A percentile compares a stretch with the other conserved stretches of the same genome.
phyloP scores from a whole-genome alignment of 2,329 filamentous ascomycete genomes.

The Fusarium decemcellulare region DNA sequence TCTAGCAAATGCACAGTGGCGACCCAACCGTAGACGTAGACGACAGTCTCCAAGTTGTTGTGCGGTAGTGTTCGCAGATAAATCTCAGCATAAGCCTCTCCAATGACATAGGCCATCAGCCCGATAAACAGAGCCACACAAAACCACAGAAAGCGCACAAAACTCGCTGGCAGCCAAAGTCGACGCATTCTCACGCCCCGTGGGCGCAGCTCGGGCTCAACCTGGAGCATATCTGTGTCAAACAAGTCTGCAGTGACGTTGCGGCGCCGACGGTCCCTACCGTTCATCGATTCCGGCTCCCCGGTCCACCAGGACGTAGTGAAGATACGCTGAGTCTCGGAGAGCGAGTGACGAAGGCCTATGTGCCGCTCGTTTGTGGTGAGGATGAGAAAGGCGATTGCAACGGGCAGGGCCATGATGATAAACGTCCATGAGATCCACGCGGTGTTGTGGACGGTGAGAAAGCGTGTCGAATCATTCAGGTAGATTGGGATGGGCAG shows the following conservation, averaged over 20 bases:
- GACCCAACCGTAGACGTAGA: constrained; percentile 81
- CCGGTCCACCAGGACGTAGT: constrained; percentile 77
- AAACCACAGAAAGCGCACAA: constrained; percentile 79
- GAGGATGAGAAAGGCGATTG: constrained; percentile 75
- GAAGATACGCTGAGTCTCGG: constrained; percentile 78
- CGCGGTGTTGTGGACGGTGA: constrained; percentile 74
- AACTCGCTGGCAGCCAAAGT: constrained; percentile 75
- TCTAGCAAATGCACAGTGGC: constrained; percentile 76
- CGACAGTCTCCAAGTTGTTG: constrained; percentile 75
- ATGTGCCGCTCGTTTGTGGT: constrained; percentile 75
- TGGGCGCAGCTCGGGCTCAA: constrained; percentile 43
- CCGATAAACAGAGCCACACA: constrained; percentile 74
- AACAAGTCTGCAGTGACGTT: constrained; percentile 55
- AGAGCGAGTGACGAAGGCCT: constrained; percentile 71
- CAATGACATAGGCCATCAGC: constrained; percentile 76
- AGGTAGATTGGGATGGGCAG: constrained; percentile 73
- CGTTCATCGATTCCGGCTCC: constrained; percentile 64
- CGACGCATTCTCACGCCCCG: constrained; percentile 60
- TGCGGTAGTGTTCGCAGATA: constrained; percentile 78
- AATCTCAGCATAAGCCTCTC: constrained; percentile 78
- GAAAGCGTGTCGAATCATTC: constrained; percentile 64
- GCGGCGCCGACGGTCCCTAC: constrained; percentile 59
- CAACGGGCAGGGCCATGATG: constrained; percentile 78
- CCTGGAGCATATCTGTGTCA: constrained; percentile 53
- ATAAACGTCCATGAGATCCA: constrained; percentile 80